Conservation (phyloP, 164 flowering plant genomes). For the Malania oleifera region DNA sequence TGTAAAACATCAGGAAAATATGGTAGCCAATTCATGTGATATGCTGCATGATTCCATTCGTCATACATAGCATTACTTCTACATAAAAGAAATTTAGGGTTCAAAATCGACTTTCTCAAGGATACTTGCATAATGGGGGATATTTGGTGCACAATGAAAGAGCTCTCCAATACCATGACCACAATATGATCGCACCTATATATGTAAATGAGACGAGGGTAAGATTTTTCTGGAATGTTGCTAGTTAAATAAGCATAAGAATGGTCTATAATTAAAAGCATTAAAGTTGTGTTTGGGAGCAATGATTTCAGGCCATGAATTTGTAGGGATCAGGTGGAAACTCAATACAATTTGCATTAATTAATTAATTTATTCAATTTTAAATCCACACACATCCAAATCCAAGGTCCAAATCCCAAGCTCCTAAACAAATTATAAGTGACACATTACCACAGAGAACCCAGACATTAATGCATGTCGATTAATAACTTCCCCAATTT, state of each 20-base stretch:
- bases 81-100: background rate
- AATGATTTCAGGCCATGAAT: no score
- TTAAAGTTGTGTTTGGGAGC: no score
- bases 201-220: conserved; percentile 4
- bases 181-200: conserved; percentile 85
- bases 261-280: no score
- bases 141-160: conserved; percentile 96
- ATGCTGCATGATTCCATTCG: no score
- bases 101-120: conserved; percentile 20
- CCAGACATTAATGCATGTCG: conserved; percentile 95
- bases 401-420: no score
- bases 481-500: conserved; percentile 87
- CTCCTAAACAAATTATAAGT: background rate
- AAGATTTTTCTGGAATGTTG: background rate
- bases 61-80: background rate
- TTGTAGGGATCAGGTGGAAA: no score
- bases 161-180: conserved; percentile 99
- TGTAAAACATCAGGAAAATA: no score
- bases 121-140: conserved; percentile 97
- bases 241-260: background rate
- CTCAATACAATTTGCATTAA: no score
- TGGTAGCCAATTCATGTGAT: no score
- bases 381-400: no score
- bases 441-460: conserved; percentile 76
- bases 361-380: no score